These are phyloP conservation scores for Xylariaceae sp. DNA, from an alignment of 2,329 filamentous ascomycete species.

Conservation along the genomic window DNA sequence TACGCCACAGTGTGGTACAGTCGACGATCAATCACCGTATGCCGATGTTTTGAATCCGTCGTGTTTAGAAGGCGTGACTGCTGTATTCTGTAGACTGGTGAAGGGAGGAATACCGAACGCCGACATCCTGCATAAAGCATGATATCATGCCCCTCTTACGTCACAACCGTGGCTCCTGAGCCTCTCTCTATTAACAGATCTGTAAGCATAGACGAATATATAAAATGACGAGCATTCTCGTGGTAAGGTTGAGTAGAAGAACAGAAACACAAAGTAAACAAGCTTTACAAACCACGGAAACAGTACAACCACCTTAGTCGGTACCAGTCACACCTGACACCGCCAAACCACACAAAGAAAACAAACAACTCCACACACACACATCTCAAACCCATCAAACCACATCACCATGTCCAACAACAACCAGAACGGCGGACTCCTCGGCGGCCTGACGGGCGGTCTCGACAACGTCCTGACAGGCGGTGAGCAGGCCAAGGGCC, in stretches of 20 bases:
- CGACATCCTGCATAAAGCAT: conserved; percentile 13
- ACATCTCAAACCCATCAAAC: conserved; percentile 2
- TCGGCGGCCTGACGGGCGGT: conserved; percentile 29
- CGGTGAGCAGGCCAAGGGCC: conserved; percentile 30
- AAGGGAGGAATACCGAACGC: conserved; percentile 5
- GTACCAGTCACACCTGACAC: not conserved
- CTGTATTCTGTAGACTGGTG: not conserved
- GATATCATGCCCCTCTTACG: conserved; percentile 17
- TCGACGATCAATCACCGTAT: not conserved
- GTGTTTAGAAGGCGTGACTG: not conserved
- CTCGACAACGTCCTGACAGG: conserved; percentile 32
- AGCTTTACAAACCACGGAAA: not conserved
- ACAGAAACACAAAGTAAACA: not conserved
- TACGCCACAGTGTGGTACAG: conserved; percentile 15
- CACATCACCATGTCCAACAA: conserved; percentile 6
- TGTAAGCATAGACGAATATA: conserved; percentile 10
- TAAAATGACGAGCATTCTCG: conserved; percentile 11
- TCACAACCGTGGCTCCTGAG: conserved; percentile 15
- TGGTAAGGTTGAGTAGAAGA: not conserved
- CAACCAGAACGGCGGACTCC: conserved; percentile 28
- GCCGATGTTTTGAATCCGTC: not conserved
- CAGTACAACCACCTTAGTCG: not conserved
- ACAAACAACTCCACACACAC: not conserved
- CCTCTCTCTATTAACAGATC: conserved; percentile 3
- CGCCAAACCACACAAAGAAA: not conserved